Evolutionary conservation across 495 filamentous ascomycete genomes (phyloP).

Genomic region (Talaromyces thailandensis): DNA sequence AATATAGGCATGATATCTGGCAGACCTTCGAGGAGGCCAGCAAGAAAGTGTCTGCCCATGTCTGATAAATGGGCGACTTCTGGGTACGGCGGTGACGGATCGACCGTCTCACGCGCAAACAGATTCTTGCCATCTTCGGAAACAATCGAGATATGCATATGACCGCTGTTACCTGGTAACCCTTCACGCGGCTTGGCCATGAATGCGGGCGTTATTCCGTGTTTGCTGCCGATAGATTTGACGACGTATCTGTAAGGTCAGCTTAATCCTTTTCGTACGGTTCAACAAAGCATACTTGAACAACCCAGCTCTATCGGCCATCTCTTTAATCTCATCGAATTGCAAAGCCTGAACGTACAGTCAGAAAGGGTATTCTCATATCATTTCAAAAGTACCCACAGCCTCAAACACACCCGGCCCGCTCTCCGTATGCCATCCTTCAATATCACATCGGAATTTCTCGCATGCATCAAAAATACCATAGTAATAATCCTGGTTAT

Average conservation of each 20-base stretch:
- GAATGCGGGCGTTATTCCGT: slow-evolving; percentile 91
- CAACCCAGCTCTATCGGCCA: slow-evolving; percentile 83
- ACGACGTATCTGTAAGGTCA: slow-evolving; percentile 56
- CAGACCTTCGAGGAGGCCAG: slow-evolving; percentile 78
- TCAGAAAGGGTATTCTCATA: slow-evolving; percentile 4
- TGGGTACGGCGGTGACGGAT: slow-evolving; percentile 57
- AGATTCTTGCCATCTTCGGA: slow-evolving; percentile 63
- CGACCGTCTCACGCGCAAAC: slow-evolving; percentile 61
- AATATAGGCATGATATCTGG: slow-evolving; percentile 94
- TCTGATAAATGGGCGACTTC: slow-evolving; percentile 78
- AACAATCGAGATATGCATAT: slow-evolving; percentile 87
- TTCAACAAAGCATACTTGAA: slow-evolving; percentile 58
- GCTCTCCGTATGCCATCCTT: slow-evolving; percentile 97
- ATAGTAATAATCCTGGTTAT: slow-evolving; percentile 94
- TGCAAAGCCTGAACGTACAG: slow-evolving; percentile 52
- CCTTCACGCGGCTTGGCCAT: slow-evolving; percentile 97
- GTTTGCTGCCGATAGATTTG: slow-evolving; percentile 73
- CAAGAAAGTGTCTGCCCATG: slow-evolving; percentile 85
- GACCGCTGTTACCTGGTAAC: slow-evolving; percentile 85
- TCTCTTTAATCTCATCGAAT: slow-evolving; percentile 71
- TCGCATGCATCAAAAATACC: slow-evolving; percentile 77
- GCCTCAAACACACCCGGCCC: slow-evolving; percentile 96
- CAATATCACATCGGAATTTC: slow-evolving; percentile 73
- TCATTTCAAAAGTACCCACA: slow-evolving; percentile 30
- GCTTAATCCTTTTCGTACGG: neutral